Conservation (phyloP, 2,329 filamentous ascomycete species). For the Dothistroma pini region DNA sequence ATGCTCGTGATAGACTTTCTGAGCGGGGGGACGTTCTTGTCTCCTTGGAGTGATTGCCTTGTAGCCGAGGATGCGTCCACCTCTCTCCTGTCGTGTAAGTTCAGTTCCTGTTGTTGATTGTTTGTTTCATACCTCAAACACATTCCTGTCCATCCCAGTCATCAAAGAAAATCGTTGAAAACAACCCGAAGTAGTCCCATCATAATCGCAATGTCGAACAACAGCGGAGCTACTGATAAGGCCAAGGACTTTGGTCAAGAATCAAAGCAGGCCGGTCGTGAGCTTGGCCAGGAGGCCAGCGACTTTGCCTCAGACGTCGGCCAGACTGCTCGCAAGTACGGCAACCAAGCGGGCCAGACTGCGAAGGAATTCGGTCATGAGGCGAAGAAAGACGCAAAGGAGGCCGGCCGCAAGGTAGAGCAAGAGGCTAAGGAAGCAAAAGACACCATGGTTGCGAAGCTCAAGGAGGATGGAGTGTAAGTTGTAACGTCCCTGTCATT, state of each 20-base stretch:
- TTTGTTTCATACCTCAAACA: neutral
- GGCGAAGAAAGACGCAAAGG: neutral
- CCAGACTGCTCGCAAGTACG: constrained; percentile 2
- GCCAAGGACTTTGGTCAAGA: neutral
- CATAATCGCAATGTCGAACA: neutral
- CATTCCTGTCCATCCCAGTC: neutral
- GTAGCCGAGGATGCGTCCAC: neutral
- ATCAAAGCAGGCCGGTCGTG: neutral
- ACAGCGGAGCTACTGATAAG: neutral
- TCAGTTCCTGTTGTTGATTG: neutral
- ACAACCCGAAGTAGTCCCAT: neutral
- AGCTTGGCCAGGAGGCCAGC: neutral
- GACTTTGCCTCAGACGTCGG: neutral
- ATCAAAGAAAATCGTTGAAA: neutral
- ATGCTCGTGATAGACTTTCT: neutral
- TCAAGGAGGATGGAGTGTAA: constrained; percentile 31
- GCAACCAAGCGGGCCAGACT: constrained; percentile 1
- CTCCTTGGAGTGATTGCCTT: neutral
- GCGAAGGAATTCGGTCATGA: constrained; percentile 1
- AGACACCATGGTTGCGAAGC: constrained; percentile 17
- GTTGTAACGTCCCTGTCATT: constrained; percentile 1
- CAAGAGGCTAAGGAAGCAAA: constrained; percentile 9
- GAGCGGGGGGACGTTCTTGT: neutral
- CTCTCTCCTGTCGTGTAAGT: neutral
- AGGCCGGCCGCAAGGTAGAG: neutral